Evolutionary conservation across 495 filamentous ascomycete species (phyloP).

Genomic region (Amphirosellinia nigrospora): DNA sequence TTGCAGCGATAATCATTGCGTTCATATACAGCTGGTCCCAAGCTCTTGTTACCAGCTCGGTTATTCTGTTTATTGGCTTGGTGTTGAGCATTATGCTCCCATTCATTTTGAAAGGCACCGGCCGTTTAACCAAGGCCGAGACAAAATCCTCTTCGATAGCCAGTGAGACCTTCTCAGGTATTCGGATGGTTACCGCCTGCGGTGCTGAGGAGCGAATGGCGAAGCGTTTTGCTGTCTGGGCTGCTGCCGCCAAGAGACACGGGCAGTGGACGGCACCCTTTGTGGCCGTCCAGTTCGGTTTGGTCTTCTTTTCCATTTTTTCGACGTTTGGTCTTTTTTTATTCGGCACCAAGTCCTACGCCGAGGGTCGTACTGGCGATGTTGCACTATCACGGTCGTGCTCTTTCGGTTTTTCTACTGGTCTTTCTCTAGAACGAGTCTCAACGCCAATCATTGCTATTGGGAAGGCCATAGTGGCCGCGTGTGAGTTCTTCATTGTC

Average conservation of each 20-base stretch:
- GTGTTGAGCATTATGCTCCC: slow-evolving; percentile 61
- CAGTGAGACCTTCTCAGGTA: slow-evolving; percentile 60
- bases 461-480: slow-evolving; percentile 60
- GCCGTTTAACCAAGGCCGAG: slow-evolving; percentile 45
- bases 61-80: slow-evolving; percentile 62
- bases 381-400: slow-evolving; percentile 56
- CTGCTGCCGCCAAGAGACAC: slow-evolving; percentile 60
- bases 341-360: slow-evolving; percentile 52
- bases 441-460: slow-evolving; percentile 58
- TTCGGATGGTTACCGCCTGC: slow-evolving; percentile 68
- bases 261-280: slow-evolving; percentile 57
- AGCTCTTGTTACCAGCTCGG: slow-evolving; percentile 61
- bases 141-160: slow-evolving; percentile 63
- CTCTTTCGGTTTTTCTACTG: slow-evolving; percentile 63
- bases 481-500: slow-evolving; percentile 61
- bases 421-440: slow-evolving; percentile 53
- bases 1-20: slow-evolving; percentile 55
- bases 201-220: slow-evolving; percentile 63
- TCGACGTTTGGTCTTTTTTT: slow-evolving; percentile 54
- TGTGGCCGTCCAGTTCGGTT: slow-evolving; percentile 43
- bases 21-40: slow-evolving; percentile 65
- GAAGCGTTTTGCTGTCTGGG: slow-evolving; percentile 59
- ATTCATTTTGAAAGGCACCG: slow-evolving; percentile 63
- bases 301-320: slow-evolving; percentile 52
- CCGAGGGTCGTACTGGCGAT: slow-evolving; percentile 47